Base-by-base conservation (phyloP, 176 grass and related monocot genomes). In the Eremochloa ophiuroides region DNA sequence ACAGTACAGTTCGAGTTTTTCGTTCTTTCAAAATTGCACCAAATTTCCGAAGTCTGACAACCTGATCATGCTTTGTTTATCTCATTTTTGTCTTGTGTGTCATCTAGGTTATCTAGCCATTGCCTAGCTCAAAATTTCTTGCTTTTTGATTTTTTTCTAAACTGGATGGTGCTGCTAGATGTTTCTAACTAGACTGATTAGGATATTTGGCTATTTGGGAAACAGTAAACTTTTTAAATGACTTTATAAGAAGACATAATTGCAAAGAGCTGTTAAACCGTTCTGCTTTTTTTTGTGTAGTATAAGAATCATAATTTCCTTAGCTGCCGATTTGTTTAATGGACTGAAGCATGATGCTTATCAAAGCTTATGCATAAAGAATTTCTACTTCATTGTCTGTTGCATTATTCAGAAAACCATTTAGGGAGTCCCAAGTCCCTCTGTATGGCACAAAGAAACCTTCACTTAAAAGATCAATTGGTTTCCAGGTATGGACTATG, bases 401-500 rank as follows among this genome's bases (percentile, higher is more conserved):
- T n/a, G n/a, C n/a, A n/a, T n/a, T n/a, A n/a, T n/a, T n/a, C n/a
- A n/a, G 95, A 87, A 76, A 93, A 98, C 73, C 81, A 62, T 71
- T 81, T 94, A 14, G 71, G 35, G 91, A 94, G 55, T 82, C 61
- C 78, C 88, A 89, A 77, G 81, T 91, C 63, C 80, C 92, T 38
- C 83, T 92, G 40, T 85, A 91, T 69, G 92, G 92, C 20, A 91
- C 88, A 79, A 94, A 87, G 86, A 98, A 94, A 80, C 89, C 90
- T 75, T 88, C 83, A 27, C 90, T 87, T 46, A 98, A 93, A 83
- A 94, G 89, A 88, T 90, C 94, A 70, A 87, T 91, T 30, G 88
- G 90, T 53, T 92, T 98, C 75, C 92, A 94, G 90, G 92, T 98
- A 94, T 23, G 28, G 53, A 74, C n/a, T n/a, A n/a, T n/a, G n/a